These are phyloP conservation scores for Fusarium longipes DNA, from an alignment of 2,329 filamentous ascomycete genomes.

Conservation along the genomic window DNA sequence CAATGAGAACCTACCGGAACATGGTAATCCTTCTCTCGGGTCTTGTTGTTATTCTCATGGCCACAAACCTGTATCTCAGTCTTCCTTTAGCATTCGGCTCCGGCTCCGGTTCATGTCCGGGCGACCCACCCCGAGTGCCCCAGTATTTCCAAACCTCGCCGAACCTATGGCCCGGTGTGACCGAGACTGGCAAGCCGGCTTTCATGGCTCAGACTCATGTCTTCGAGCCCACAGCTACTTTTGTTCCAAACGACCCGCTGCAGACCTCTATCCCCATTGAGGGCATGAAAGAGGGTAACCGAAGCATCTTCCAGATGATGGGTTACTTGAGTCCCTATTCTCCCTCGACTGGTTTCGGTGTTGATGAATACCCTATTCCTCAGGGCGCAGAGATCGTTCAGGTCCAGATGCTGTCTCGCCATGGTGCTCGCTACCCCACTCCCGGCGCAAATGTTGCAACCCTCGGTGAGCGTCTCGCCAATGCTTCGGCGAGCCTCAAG, in stretches of 20 bases:
- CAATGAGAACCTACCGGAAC: slow-evolving; percentile 47
- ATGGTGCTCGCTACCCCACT: slow-evolving; percentile 80
- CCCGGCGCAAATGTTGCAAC: slow-evolving; percentile 64
- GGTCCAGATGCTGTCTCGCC: slow-evolving; percentile 77
- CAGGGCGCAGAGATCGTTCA: slow-evolving; percentile 74
- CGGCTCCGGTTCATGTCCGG: slow-evolving; percentile 46
- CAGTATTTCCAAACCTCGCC: slow-evolving; percentile 73
- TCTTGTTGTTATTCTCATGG: slow-evolving; percentile 53
- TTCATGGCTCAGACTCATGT: slow-evolving; percentile 78
- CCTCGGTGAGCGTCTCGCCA: slow-evolving; percentile 68
- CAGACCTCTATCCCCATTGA: slow-evolving; percentile 76
- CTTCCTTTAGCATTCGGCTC: slow-evolving; percentile 48
- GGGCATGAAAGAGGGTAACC: slow-evolving; percentile 65
- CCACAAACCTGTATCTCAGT: slow-evolving; percentile 52
- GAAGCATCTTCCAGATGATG: slow-evolving; percentile 77
- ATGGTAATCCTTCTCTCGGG: slow-evolving; percentile 50
- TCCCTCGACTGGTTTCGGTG: slow-evolving; percentile 78
- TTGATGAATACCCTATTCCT: slow-evolving; percentile 76
- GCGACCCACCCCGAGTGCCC: slow-evolving; percentile 59
- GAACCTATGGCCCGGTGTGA: slow-evolving; percentile 72
- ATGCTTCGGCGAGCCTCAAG: slow-evolving; percentile 63
- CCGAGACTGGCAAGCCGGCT: slow-evolving; percentile 74
- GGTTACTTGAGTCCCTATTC: slow-evolving; percentile 75
- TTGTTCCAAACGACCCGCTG: slow-evolving; percentile 75
- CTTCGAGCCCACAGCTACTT: slow-evolving; percentile 72